Evolutionary conservation across 371 early-diverging fungal genomes (phyloP), one percentile per base, ranked within the genome.

Genomic region (Rhizopus microsporus): DNA sequence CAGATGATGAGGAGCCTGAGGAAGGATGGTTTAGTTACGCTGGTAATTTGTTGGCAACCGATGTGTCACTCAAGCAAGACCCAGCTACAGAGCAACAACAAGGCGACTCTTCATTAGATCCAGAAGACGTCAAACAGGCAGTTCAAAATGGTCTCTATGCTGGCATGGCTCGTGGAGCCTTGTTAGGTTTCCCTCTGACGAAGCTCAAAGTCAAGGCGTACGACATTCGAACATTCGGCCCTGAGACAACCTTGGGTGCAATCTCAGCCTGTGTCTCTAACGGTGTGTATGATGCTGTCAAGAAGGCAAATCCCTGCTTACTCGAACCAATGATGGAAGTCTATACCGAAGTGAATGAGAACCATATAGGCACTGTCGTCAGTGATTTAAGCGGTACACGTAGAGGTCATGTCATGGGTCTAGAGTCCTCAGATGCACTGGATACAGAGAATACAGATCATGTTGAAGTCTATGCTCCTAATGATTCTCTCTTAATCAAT

Each of bases 291-390:
- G 75, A 83, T 32, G 90, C 90, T 5, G 62, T 92, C 43, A 65
- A 71, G 5, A 67, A 70, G 32, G 81, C 84, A n/a, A 40, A 47
- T 6, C 83, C 88, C 7, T 79, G 75, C 31, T 62, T 97, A 45
- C 69, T 95, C 3, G 95, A 97, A 62, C 98, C 98, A 8, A 81
- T 95, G 62, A 95, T 96, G 90, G 80, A 85, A 42, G 86, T 94
- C 0, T 63, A 71, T 9, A 83, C 96, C 5, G 74, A 80, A 37
- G 87, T 92, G 8, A 85, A 89, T 1, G 89, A 86, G 51, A 69
- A 80, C 31, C 76, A 88, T 63, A 82, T 96, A 9, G 98, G 98
- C 4, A 65, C 72, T 3, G 90, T 96, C 7, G 79, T 93, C 2
- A 80, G 88, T 43, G 95, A 96, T 62, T 63, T 97, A 35, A 88